Percentiles rank a stretch among this genome's conserved stretches.
These are phyloP conservation scores for Candida methanosorbosa DNA, from an alignment of 805 yeast species.

Conservation along the genomic window DNA sequence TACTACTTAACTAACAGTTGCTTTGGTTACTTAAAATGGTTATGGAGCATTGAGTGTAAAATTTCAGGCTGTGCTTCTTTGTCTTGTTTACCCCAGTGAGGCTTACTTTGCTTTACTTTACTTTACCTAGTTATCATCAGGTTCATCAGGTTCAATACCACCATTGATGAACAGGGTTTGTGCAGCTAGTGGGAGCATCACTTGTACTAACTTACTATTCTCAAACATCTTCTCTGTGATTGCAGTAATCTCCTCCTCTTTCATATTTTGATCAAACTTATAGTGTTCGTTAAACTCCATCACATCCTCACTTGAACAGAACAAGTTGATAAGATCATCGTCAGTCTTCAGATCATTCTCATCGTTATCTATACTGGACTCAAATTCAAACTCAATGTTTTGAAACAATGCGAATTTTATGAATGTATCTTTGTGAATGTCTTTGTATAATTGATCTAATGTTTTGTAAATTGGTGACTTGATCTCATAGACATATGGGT, in stretches of 20 bases:
- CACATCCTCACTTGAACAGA: constrained; percentile 18
- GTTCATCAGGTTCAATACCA: too few species aligned
- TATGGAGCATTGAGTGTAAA: too few species aligned
- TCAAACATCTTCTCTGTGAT: constrained; percentile 12
- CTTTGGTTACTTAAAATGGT: too few species aligned
- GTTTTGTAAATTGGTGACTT: constrained; percentile 22
- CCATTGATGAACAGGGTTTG: constrained; percentile 14
- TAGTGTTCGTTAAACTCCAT: constrained; percentile 14
- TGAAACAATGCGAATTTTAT: constrained; percentile 25
- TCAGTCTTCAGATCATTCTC: constrained; percentile 18
- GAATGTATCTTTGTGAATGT: constrained; percentile 17
- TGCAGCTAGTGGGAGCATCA: constrained; percentile 27
- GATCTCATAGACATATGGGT: constrained; percentile 24
- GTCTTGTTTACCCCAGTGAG: too few species aligned
- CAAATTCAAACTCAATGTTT: constrained; percentile 26
- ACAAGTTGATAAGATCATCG: constrained; percentile 18
- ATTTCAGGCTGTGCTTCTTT: too few species aligned
- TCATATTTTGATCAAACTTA: constrained; percentile 3
- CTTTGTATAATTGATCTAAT: constrained; percentile 10
- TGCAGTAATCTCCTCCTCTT: constrained; percentile 7
- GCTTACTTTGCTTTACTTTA: too few species aligned
- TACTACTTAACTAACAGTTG: too few species aligned
- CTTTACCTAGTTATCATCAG: too few species aligned
- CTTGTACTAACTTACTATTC: constrained; percentile 19
- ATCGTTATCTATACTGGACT: constrained; percentile 15